Percentiles rank a stretch among this genome's conserved stretches.
These are phyloP conservation scores for Phytophthora sojae DNA, from an alignment of 352 stramenopile genomes.

Conservation along the genomic window DNA sequence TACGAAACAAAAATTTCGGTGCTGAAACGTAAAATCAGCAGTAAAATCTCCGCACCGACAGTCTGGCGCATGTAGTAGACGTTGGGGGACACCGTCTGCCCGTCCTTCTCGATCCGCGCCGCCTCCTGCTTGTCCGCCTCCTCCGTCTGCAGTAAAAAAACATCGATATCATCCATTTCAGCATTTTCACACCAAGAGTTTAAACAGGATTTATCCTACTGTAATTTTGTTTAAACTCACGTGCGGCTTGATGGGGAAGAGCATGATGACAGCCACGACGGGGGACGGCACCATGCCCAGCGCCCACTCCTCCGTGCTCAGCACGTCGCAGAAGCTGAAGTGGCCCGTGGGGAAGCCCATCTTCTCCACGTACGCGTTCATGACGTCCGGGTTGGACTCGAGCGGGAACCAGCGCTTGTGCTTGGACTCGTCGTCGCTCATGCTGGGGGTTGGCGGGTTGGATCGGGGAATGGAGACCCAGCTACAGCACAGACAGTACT, in stretches of 20 bases:
- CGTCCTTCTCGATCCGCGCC: constrained; percentile 67
- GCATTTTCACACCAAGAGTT: constrained; percentile 12
- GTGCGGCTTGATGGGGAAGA: constrained; percentile 95
- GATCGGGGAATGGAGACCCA: too few relatives aligned
- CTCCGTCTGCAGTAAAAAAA: constrained; percentile 60
- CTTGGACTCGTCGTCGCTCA: constrained; percentile 51
- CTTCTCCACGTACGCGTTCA: constrained; percentile 95
- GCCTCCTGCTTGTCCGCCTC: constrained; percentile 78
- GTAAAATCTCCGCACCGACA: constrained; percentile 62
- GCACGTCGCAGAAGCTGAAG: constrained; percentile 95
- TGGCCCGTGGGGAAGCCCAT: constrained; percentile 91
- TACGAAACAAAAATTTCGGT: not conserved
- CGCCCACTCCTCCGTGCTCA: constrained; percentile 97
- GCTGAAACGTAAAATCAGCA: constrained; percentile 4
- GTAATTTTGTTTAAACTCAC: constrained; percentile 40
- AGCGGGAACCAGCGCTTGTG: constrained; percentile 89
- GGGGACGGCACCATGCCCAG: constrained; percentile 96
- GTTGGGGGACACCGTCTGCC: constrained; percentile 77
- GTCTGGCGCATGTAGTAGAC: constrained; percentile 96
- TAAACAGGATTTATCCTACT: constrained; percentile 8
- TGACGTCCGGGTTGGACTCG: constrained; percentile 96
- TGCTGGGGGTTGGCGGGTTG: constrained; percentile 3
- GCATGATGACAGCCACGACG: constrained; percentile 94
- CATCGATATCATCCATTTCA: not conserved
- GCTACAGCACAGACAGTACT: too few relatives aligned